Evolutionary conservation across 2,329 filamentous ascomycete genomes (phyloP), one percentile per base, ranked within the genome.

Genomic region (Xylariaceae sp.): DNA sequence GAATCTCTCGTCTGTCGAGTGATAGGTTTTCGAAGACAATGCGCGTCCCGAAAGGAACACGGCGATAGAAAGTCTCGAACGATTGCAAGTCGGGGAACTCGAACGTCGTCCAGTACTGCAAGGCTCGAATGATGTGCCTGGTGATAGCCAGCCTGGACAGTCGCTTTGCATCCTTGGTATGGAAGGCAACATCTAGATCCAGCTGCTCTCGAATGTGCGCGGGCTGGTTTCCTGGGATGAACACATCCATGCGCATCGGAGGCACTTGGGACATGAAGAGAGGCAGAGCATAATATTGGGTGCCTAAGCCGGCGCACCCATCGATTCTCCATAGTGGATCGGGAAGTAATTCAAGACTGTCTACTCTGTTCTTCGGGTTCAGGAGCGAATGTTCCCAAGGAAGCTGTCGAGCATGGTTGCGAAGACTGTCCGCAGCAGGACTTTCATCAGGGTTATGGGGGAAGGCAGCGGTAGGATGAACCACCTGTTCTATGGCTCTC

Each of bases 301-400:
- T 79, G 4, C 77, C 78, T 41, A 76, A 66, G 15, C 69, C 73
- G 17, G 74, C 73, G 50, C 71, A 76, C 37, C 78, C 78, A 49
- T 82, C 78, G 36, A 83, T 72, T 26, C 74, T 69, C 78, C 78
- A 83, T 7, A 75, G 57, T 2, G 76, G 68, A 1, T 61, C 50
- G 12, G 51, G 37, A 2, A 68, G 67, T 7, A 64, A 58, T 3
- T 66, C 68, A 13, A 82, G 68, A 47, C 74, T 78, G 54, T 81
- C 69, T 54, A 81, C 74, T 44, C 78, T 69, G 52, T 80, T 81
- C 56, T 77, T 79, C 7, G 78, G 78, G 47, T 82, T 82, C 32
- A 81, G 63, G 31, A 65, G 59, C 4, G 77, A 81, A 3, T 56
- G 45, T 11, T 60, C 55, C 78, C 78, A 81, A 7, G 52, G 42